These are phyloP conservation scores for Lactarius indigo DNA, from an alignment of 768 basidiomycete genomes.

Conservation along the genomic window DNA sequence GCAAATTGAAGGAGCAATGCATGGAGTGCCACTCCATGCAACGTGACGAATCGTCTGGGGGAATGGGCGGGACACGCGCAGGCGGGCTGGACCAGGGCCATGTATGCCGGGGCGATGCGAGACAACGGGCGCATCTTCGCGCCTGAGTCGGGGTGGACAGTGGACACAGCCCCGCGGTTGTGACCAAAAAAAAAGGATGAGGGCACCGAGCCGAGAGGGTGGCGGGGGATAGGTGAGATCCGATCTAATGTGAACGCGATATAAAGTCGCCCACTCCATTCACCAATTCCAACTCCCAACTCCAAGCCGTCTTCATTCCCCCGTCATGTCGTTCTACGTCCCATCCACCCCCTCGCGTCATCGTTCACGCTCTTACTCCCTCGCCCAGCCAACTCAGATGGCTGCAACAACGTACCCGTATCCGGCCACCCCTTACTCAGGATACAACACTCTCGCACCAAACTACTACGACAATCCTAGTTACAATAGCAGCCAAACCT, in stretches of 20 bases:
- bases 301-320: conserved; percentile 3
- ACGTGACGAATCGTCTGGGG: not conserved
- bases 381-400: conserved; percentile 6
- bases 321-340: conserved; percentile 30
- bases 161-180: not conserved
- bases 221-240: conserved; percentile 10
- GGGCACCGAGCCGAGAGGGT: not conserved
- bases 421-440: conserved; percentile 27
- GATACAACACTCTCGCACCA: conserved; percentile 13
- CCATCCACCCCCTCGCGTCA: conserved; percentile 24
- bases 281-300: conserved; percentile 9
- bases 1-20: not conserved
- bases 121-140: not conserved
- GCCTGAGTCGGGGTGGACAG: not conserved
- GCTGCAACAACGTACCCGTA: conserved; percentile 26
- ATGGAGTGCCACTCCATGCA: not conserved
- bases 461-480: conserved; percentile 11
- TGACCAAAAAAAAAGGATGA: not conserved
- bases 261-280: conserved; percentile 13
- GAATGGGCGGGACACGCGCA: not conserved
- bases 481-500: conserved; percentile 13
- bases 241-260: conserved; percentile 1
- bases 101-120: not conserved
- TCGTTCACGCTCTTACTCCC: conserved; percentile 28
- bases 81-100: not conserved